These are phyloP conservation scores for Edaphochlamys debaryana DNA, from an alignment of 139 green algal species.

Conservation along the genomic window DNA sequence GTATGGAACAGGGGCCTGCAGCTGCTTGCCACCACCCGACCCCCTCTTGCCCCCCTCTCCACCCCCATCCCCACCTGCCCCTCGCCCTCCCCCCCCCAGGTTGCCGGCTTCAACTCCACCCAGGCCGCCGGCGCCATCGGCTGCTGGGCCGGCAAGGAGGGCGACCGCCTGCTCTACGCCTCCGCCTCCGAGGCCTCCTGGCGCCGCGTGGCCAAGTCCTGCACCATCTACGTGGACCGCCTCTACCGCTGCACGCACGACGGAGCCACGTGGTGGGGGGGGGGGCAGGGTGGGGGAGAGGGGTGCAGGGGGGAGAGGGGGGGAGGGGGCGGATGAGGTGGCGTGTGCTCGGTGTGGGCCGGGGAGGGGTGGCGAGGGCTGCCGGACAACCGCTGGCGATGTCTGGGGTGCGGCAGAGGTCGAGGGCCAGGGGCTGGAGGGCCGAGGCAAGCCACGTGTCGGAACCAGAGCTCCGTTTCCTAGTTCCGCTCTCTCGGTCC, in stretches of 20 bases:
- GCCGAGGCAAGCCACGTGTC: too few species aligned
- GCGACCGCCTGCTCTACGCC: not conserved
- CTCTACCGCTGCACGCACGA: conserved; percentile 18
- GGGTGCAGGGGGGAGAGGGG: too few species aligned
- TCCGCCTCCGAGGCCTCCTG: not conserved
- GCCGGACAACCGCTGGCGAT: too few species aligned
- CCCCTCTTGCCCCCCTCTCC: too few species aligned
- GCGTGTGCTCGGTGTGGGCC: not conserved
- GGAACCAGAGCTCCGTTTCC: too few species aligned
- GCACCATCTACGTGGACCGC: conserved; percentile 1
- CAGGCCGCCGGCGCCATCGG: not conserved
- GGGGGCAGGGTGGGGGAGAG: not conserved
- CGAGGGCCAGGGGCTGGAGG: too few species aligned
- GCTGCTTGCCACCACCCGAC: too few species aligned
- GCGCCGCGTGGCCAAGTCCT: not conserved
- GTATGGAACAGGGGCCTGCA: too few species aligned
- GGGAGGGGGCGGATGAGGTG: not conserved
- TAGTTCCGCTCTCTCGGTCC: not conserved
- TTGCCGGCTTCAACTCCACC: not conserved
- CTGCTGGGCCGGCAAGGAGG: not conserved
- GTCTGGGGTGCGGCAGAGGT: too few species aligned
- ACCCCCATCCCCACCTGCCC: too few species aligned
- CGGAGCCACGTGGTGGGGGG: not conserved
- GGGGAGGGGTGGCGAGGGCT: not conserved
- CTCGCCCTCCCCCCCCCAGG: not conserved